Evolutionary conservation across 805 yeast species (phyloP).

Genomic region (Wilhelminamyces savonicus): DNA sequence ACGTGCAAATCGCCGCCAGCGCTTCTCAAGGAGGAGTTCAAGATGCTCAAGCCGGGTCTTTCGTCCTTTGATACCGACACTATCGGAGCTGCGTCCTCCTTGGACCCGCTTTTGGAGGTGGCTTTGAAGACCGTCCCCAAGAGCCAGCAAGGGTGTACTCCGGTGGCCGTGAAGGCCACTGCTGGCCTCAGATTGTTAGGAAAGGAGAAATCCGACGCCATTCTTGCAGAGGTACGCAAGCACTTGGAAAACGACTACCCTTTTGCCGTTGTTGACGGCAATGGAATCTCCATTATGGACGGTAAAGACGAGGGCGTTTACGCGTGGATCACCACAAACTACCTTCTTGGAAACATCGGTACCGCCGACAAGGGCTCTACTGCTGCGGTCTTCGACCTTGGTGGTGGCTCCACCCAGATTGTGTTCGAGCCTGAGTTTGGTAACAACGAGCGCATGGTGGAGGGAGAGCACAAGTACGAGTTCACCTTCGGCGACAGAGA

Average conservation of each 20-base stretch:
- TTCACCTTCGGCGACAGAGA: constrained; percentile 76
- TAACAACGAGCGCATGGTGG: constrained; percentile 56
- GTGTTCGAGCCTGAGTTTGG: constrained; percentile 89
- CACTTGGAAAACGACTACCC: constrained; percentile 82
- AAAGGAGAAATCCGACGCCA: constrained; percentile 60
- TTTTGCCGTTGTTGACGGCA: constrained; percentile 81
- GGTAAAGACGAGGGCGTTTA: constrained; percentile 97
- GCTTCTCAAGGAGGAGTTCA: constrained; percentile 71
- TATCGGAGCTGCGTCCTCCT: constrained; percentile 79
- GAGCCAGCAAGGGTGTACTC: constrained; percentile 71
- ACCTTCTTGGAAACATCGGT: constrained; percentile 90
- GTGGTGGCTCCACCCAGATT: constrained; percentile 98
- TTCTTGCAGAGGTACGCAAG: constrained; percentile 66
- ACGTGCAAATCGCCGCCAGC: constrained; percentile 80
- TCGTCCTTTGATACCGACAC: constrained; percentile 79
- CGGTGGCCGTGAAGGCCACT: constrained; percentile 95
- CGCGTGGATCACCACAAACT: constrained; percentile 98
- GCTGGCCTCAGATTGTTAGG: constrained; percentile 93
- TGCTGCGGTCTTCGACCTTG: constrained; percentile 95
- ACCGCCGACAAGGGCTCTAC: constrained; percentile 69
- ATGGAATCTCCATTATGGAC: constrained; percentile 89
- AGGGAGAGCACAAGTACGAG: constrained; percentile 84
- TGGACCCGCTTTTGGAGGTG: constrained; percentile 71
- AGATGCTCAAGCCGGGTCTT: constrained; percentile 90
- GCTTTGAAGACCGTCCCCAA: constrained; percentile 79